Evolutionary conservation across 495 filamentous ascomycete species (phyloP), one percentile per base, ranked within the genome.

Genomic region (Stereocaulon alpinum): DNA sequence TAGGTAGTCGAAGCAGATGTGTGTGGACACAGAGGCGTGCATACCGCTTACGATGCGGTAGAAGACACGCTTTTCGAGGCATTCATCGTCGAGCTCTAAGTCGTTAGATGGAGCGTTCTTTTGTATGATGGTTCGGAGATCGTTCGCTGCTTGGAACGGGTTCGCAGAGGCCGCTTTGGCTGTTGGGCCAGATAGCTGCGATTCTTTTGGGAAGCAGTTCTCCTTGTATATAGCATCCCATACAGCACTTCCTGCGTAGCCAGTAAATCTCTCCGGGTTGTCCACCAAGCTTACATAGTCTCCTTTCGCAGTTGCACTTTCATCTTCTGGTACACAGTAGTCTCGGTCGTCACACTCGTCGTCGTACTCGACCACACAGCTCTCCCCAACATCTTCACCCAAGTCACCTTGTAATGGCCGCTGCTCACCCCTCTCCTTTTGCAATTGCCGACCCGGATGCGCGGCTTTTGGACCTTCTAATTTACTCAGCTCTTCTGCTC

Each of bases 141-240:
- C 88, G 65, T 87, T 82, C 17, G 85, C 87, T 7, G 92, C 92
- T 41, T 89, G 82, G 44, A 68, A 69, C 7, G 76, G 71, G 12
- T 68, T 72, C 27, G 67, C 66, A n/a, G 69, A 43, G 0, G 67
- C 66, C 17, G 64, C 30, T 5, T 69, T 71, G 17, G 53, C 24
- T 53, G 48, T 27, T 50, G 71, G 64, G n/a, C 69, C 70, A 42
- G 72, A 61, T 59, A 61, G 77, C 66, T 80, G 75, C 22, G 72
- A 60, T 24, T 76, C 80, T 71, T 83, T 87, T 68, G 90, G 82
- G 72, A 98, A 98, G 69, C 93, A 98, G 70, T 98, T 98, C 71
- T 98, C 93, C 24, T 88, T 80, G 72, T 98, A 98, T 59, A 98
- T 91, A 18, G 93, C 87, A 69, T 95, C 85, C 93, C 93, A 98